phyloP scores from a whole-genome alignment of 495 filamentous ascomycete genomes.

The Choiromyces venosus region DNA sequence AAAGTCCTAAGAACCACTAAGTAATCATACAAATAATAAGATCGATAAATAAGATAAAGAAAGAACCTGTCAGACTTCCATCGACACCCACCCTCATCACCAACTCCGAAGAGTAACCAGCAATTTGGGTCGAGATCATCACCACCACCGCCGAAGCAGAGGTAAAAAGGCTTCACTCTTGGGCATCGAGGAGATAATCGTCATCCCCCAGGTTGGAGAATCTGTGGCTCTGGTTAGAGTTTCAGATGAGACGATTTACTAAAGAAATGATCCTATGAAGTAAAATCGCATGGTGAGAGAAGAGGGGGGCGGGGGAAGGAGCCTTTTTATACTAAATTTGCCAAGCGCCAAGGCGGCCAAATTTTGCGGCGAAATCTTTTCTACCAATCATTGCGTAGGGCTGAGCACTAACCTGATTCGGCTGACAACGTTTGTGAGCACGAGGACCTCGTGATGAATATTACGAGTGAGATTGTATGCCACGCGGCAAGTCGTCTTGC shows the following conservation, averaged over 20 bases:
- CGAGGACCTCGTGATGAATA: not conserved
- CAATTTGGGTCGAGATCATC: constrained; percentile 59
- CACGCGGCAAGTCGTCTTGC: not conserved
- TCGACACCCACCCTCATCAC: constrained; percentile 55
- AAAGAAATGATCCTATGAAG: constrained; percentile 88
- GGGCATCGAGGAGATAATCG: constrained; percentile 54
- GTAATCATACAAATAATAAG: not conserved
- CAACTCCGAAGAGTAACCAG: constrained; percentile 51
- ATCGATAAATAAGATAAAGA: constrained; percentile 33
- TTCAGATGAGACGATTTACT: constrained; percentile 75
- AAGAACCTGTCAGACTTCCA: constrained; percentile 59
- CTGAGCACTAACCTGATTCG: not conserved
- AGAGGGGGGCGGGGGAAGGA: constrained; percentile 32
- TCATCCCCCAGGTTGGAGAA: constrained; percentile 59
- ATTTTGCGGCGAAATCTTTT: constrained; percentile 18
- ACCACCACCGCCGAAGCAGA: constrained; percentile 55
- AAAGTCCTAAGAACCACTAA: not conserved
- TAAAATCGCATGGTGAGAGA: constrained; percentile 44
- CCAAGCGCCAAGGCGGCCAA: constrained; percentile 11
- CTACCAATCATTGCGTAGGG: not conserved
- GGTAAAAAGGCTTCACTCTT: constrained; percentile 52
- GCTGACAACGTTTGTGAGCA: not conserved
- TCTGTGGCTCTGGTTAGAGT: constrained; percentile 66
- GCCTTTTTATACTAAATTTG: constrained; percentile 18
- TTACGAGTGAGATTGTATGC: not conserved